These are phyloP conservation scores for Cordyceps militaris DNA, from an alignment of 2,329 filamentous ascomycete genomes.

Conservation along the genomic window DNA sequence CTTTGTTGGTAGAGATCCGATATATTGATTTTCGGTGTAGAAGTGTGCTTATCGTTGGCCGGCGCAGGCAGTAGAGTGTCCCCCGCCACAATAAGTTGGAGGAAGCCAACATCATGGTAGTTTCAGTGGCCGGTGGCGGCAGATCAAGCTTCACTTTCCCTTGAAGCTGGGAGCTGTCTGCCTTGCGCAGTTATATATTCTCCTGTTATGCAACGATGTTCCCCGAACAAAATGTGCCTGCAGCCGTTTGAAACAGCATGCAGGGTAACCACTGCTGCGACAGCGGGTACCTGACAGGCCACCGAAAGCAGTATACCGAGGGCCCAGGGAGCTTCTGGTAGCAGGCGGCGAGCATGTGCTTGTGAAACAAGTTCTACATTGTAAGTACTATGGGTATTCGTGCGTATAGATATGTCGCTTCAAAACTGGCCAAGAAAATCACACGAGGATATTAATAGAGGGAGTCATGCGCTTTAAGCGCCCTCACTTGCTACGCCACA, in stretches of 20 bases:
- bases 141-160: background rate
- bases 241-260: background rate
- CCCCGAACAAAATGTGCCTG: background rate
- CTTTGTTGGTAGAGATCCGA: too few species aligned
- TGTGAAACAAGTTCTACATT: background rate
- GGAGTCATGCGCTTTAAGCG: background rate
- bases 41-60: too few species aligned
- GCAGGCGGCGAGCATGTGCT: background rate
- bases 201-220: background rate
- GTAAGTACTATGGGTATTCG: too few species aligned
- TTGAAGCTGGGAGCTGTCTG: background rate
- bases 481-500: background rate
- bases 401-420: too few species aligned
- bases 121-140: too few species aligned
- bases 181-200: background rate
- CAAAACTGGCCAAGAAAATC: background rate
- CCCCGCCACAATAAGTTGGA: too few species aligned
- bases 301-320: background rate
- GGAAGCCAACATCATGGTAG: too few species aligned
- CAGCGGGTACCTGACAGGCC: background rate
- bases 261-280: background rate
- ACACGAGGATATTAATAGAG: conserved; percentile 6
- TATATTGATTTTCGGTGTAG: too few species aligned
- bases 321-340: background rate
- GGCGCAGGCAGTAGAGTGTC: too few species aligned